A percentile compares a stretch with the other conserved stretches of the same genome.
phyloP scores from a whole-genome alignment of 208 protist genomes.

The Trypanosoma caninum region DNA sequence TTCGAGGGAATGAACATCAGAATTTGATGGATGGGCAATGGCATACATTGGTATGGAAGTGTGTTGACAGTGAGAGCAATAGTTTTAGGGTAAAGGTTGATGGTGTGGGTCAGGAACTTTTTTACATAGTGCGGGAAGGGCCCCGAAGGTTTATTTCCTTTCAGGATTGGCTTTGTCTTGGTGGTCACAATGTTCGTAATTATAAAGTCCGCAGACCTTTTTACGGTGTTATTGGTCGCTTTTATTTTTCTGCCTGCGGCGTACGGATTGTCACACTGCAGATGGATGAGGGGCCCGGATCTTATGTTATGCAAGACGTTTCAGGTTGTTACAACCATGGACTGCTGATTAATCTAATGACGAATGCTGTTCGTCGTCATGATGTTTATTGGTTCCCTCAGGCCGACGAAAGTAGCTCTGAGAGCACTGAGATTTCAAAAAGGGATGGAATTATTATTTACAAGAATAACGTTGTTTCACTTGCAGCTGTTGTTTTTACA shows the following conservation, averaged over 20 bases:
- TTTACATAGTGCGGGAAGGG: conserved; percentile 77
- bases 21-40: conserved; percentile 85
- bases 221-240: conserved; percentile 66
- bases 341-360: conserved; percentile 60
- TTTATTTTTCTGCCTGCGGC: conserved; percentile 68
- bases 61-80: conserved; percentile 84
- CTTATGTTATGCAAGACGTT: conserved; percentile 75
- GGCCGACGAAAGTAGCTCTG: conserved; percentile 20
- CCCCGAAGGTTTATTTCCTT: conserved; percentile 66
- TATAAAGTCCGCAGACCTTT: conserved; percentile 72
- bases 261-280: conserved; percentile 60
- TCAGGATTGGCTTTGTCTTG: conserved; percentile 79
- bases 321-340: conserved; percentile 73
- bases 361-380: conserved; percentile 59
- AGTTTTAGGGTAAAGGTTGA: conserved; percentile 87
- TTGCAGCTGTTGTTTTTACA: conserved; percentile 81
- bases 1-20: conserved; percentile 77
- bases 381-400: conserved; percentile 78
- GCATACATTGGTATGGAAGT: conserved; percentile 87
- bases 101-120: conserved; percentile 73
- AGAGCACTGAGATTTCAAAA: conserved; percentile 27
- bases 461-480: conserved; percentile 76
- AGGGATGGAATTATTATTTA: conserved; percentile 58
- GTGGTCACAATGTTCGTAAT: conserved; percentile 83
- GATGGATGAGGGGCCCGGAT: conserved; percentile 82